A percentile compares a stretch with the other conserved stretches of the same genome.
phyloP scores from a whole-genome alignment of 495 filamentous ascomycete genomes.

The Penicillium roqueforti region DNA sequence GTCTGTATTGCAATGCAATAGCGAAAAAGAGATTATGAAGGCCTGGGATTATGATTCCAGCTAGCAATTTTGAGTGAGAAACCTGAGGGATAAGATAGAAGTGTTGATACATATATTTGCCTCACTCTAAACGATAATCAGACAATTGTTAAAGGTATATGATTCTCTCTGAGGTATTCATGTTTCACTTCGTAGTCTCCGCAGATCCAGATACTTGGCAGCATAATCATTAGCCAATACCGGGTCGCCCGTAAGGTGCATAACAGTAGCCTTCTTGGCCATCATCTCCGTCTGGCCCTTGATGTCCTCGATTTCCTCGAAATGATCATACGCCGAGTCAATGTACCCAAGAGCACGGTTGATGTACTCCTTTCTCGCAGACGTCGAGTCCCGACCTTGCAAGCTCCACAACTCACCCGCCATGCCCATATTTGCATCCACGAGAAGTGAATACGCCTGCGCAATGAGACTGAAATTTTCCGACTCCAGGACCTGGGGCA shows the following conservation, averaged over 20 bases:
- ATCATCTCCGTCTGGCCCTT: constrained; percentile 76
- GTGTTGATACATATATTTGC: too few species aligned
- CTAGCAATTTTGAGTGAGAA: too few species aligned
- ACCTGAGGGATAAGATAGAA: too few species aligned
- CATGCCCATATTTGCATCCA: constrained; percentile 79
- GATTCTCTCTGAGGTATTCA: constrained; percentile 7
- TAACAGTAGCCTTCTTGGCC: constrained; percentile 79
- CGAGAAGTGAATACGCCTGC: constrained; percentile 67
- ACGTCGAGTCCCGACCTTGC: constrained; percentile 21
- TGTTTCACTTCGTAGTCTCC: constrained; percentile 27
- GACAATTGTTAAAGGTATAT: neutral
- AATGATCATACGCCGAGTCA: constrained; percentile 64
- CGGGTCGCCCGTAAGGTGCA: constrained; percentile 68
- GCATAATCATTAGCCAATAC: constrained; percentile 72
- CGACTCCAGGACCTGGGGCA: constrained; percentile 80
- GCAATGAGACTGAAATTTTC: constrained; percentile 63
- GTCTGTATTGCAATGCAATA: too few species aligned
- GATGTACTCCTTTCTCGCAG: constrained; percentile 53
- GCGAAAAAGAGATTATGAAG: too few species aligned
- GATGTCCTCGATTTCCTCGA: constrained; percentile 68
- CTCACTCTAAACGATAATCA: too few species aligned
- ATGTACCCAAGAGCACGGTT: constrained; percentile 63
- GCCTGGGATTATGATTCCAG: too few species aligned
- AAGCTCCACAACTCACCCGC: constrained; percentile 51
- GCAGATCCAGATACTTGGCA: constrained; percentile 61